These are phyloP conservation scores for Populus hybrid DNA, from an alignment of 441 rosid genomes.

Conservation along the genomic window DNA sequence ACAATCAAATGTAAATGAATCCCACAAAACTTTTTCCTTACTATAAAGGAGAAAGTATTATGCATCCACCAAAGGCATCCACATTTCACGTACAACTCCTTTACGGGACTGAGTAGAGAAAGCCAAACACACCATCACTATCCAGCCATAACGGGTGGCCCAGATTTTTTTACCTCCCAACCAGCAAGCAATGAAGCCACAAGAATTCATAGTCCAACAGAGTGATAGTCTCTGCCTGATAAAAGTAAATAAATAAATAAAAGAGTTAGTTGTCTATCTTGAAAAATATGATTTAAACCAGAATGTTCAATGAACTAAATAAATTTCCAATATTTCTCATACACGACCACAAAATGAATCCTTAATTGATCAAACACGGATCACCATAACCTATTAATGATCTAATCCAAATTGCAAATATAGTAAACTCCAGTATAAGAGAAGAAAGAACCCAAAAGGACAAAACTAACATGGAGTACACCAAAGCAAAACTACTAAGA, in stretches of 20 bases:
- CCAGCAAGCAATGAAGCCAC: constrained; percentile 40
- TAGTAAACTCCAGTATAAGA: neutral
- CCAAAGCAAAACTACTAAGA: neutral
- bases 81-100: constrained; percentile 41
- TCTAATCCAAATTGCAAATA: constrained; percentile 4
- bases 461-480: neutral
- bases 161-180: constrained; percentile 45
- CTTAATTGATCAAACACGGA: constrained; percentile 6
- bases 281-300: neutral
- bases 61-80: constrained; percentile 78
- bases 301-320: neutral
- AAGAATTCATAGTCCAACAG: constrained; percentile 47
- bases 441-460: neutral
- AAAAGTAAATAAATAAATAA: neutral
- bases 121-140: constrained; percentile 36
- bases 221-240: constrained; percentile 31
- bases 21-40: constrained; percentile 16
- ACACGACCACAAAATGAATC: neutral
- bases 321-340: constrained; percentile 6
- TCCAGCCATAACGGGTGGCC: constrained; percentile 36
- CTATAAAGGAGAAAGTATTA: constrained; percentile 27
- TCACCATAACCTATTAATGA: neutral
- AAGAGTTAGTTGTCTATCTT: constrained; percentile 14
- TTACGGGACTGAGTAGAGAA: constrained; percentile 34
- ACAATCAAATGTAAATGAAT: constrained; percentile 8